phyloP scores from a whole-genome alignment of 2,329 filamentous ascomycete species.

The Ceratocystiopsis sp. region DNA sequence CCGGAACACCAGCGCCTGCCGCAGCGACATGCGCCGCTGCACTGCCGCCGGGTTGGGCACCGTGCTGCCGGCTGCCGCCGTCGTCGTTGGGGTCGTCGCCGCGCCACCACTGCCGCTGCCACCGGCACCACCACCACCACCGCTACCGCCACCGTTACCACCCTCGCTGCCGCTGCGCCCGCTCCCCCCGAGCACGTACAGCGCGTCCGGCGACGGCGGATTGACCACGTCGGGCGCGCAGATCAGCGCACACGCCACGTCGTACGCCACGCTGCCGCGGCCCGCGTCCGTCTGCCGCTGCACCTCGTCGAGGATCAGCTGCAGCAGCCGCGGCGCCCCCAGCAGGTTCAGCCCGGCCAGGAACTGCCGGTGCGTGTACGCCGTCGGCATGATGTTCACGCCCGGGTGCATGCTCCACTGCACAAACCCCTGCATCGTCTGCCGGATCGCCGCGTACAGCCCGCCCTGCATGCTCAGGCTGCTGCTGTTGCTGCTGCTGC shows the following conservation, averaged over 20 bases:
- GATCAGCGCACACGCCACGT: conserved; percentile 51
- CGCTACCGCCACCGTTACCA: neutral
- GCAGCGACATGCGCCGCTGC: conserved; percentile 37
- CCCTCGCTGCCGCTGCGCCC: neutral
- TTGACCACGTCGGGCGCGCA: conserved; percentile 44
- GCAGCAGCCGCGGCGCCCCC: conserved; percentile 42
- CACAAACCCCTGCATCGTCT: conserved; percentile 44
- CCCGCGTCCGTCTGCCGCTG: conserved; percentile 41
- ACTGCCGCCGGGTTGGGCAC: conserved; percentile 19
- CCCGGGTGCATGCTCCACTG: conserved; percentile 46
- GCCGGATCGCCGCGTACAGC: conserved; percentile 38
- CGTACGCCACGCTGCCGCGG: conserved; percentile 45
- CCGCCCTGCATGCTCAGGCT: conserved; percentile 25
- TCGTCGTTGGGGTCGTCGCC: too few relatives aligned
- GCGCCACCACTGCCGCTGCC: neutral
- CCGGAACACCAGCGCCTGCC: conserved; percentile 40
- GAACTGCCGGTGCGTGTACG: conserved; percentile 57
- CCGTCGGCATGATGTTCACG: conserved; percentile 38
- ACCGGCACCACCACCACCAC: neutral
- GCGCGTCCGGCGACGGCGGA: conserved; percentile 17
- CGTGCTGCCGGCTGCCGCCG: conserved; percentile 10
- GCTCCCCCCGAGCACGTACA: conserved; percentile 3
- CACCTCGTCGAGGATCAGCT: conserved; percentile 50
- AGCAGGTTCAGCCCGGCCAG: conserved; percentile 42
- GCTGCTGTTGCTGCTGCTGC: neutral